Evolutionary conservation across 2,329 filamentous ascomycete genomes (phyloP).

Genomic region (Plectosphaerella sp.): DNA sequence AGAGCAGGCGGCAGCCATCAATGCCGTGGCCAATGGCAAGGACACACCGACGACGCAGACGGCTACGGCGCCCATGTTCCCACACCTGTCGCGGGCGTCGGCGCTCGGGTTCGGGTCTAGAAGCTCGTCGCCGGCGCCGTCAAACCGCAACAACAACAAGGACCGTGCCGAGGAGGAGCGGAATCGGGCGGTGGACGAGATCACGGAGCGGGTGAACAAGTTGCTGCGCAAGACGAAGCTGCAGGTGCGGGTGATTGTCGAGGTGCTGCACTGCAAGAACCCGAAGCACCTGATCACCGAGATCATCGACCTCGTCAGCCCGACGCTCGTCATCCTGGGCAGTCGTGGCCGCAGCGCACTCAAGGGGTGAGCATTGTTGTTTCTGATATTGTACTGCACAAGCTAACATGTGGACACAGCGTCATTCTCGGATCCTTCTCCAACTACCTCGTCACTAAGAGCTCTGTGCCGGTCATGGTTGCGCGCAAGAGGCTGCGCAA

Average conservation of each 20-base stretch:
- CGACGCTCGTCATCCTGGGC: conserved; percentile 88
- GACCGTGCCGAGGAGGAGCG: conserved; percentile 72
- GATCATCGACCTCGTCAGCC: conserved; percentile 89
- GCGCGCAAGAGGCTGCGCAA: conserved; percentile 86
- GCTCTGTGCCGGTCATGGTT: conserved; percentile 96
- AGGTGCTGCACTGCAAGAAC: conserved; percentile 97
- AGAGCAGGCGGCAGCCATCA: conserved; percentile 70
- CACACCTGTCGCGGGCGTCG: conserved; percentile 23
- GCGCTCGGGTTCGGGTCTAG: conserved; percentile 29
- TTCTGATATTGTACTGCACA: background rate
- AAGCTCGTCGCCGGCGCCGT: conserved; percentile 43
- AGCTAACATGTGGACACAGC: conserved; percentile 43
- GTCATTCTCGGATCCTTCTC: conserved; percentile 94
- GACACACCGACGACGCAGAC: conserved; percentile 15
- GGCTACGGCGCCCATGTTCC: conserved; percentile 22
- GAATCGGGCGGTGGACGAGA: conserved; percentile 72
- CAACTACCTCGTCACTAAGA: conserved; percentile 96
- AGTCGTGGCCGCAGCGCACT: conserved; percentile 86
- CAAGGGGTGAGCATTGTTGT: conserved; percentile 66
- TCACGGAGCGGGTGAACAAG: conserved; percentile 80
- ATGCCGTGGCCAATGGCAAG: conserved; percentile 50
- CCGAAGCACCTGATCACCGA: conserved; percentile 95
- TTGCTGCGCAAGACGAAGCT: conserved; percentile 85
- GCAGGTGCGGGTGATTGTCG: conserved; percentile 88
- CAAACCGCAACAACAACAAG: conserved; percentile 44